Base-by-base conservation (phyloP, 805 yeast species). In the Teunomyces barrocoloradensis region DNA sequence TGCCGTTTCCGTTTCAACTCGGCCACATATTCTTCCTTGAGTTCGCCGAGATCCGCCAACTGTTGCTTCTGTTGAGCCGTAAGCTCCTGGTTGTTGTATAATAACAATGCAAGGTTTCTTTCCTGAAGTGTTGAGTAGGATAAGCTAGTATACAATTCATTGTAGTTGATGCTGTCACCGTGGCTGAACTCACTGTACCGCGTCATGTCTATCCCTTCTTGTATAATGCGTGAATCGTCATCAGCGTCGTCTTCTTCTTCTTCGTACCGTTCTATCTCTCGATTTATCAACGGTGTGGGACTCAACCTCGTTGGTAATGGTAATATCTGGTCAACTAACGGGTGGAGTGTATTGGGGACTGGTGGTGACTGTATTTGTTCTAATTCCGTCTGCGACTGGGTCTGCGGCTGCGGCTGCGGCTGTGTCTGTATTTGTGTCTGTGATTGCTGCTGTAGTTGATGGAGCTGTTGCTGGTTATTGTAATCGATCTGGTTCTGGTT, bases 61-160 rank as follows among this genome's bases (percentile, higher is more conserved):
- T 59, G 47, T 52, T 60, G 52, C 61, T 75, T 45, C 65, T 74
- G 60, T 53, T 64, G 7, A 60, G 54, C 43, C 58, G 58, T 73
- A 69, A 77, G 48, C 61, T 76, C 63, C 57, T 64, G 46, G 61
- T 67, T 58, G 51, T 68, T 66, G 5, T 69, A 61, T 7, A 44
- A 45, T 27, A 68, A 47, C 15, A 77, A 51, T 32, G 63, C 56
- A 18, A 81, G 58, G n/a, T 73, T 68, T 15, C 79, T 55, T 25
- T 68, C 63, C 42, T 77, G 71, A 37, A 74, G 63, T 18, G 59
- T 51, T 3, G 77, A 56, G 54, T 75, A 75, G 27, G 73, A 69
- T 23, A 77, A 49, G 4, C 76, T 63, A 7, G 74, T 63, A 50
- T 68, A 65, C 53, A 71, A 49, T 21, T 58, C 57, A 35, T 58